These are phyloP conservation scores for Ascochyta lentis DNA, from an alignment of 2,329 filamentous ascomycete species.

Conservation along the genomic window DNA sequence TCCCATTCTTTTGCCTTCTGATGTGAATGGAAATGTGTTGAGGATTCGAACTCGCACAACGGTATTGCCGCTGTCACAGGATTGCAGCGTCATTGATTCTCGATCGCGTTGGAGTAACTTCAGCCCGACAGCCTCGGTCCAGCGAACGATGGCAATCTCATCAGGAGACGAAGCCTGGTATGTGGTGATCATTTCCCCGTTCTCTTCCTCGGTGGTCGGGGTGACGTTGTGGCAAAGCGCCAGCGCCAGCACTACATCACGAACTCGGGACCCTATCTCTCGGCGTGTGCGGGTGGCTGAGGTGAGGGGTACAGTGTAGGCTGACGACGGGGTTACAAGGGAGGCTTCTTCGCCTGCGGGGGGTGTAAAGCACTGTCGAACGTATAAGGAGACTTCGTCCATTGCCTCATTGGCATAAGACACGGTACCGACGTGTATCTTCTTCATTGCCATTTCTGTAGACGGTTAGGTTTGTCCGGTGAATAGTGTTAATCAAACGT, in stretches of 20 bases:
- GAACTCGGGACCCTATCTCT: conserved; percentile 91
- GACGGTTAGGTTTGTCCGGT: conserved; percentile 22
- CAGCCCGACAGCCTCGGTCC: conserved; percentile 91
- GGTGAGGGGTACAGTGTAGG: conserved; percentile 66
- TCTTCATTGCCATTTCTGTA: conserved; percentile 94
- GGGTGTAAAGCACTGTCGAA: conserved; percentile 79
- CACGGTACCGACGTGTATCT: conserved; percentile 96
- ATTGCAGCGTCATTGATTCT: conserved; percentile 82
- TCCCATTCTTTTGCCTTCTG: conserved; percentile 97
- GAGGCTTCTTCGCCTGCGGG: conserved; percentile 39
- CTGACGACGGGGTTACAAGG: conserved; percentile 79
- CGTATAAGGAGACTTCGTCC: conserved; percentile 90
- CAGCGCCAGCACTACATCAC: conserved; percentile 89
- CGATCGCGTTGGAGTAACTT: conserved; percentile 85
- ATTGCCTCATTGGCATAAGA: conserved; percentile 98
- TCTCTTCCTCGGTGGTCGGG: conserved; percentile 82
- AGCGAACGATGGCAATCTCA: conserved; percentile 96
- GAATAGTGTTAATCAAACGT: conserved; percentile 22
- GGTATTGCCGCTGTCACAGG: conserved; percentile 71
- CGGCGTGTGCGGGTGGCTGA: conserved; percentile 81
- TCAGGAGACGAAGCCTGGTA: conserved; percentile 98
- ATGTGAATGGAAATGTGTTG: conserved; percentile 96
- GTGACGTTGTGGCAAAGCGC: conserved; percentile 98
- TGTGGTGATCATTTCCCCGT: conserved; percentile 76
- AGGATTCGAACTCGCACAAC: conserved; percentile 88